Evolutionary conservation across 129 eudicot species (phyloP), one percentile per base, ranked within the genome.

Genomic region (Centaurea solstitialis): DNA sequence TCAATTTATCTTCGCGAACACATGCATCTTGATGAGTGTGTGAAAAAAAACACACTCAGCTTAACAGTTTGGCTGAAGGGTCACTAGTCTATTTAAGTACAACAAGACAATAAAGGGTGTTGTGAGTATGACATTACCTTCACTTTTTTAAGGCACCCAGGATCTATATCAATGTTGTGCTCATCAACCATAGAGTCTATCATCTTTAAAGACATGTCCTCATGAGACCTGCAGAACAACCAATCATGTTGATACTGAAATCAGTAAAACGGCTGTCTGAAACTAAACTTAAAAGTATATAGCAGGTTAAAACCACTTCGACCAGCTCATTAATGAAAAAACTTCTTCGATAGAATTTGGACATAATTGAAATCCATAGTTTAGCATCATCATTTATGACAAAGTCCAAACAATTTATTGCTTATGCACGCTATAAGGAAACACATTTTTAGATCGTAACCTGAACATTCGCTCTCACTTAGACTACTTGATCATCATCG

Each of bases 171-270:
- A 18, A 94, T 92, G 89, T 89, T 82, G 81, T 94, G 97, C 85
- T 92, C 97, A 86, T 92, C 96, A 43, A 94, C 94, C 71, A 92
- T 87, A 78, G 83, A 79, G 74, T 92, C 96, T 26, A 94, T 86
- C 93, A 92, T 84, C 22, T 77, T 80, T 79, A 83, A 76, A 76
- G 98, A 94, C 98, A 94, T 94, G 20, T 94, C 93, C 89, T 94
- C 98, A 80, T 94, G 98, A 72, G 90, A 88, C 98, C 98, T 94
- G 86, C 80, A 90, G 70, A 68, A 43, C 4, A 12, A 68, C 11
- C 68, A 70, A 62, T 40, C 30, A 77, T 81, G 47, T 23, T 73
- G 37, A 69, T 53, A 41, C 7, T 70, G 13, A 26, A 59, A 70
- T 41, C 5, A 6, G 35, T 74, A 70, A 76, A 70, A 53, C 76